Evolutionary conservation across 2,329 filamentous ascomycete genomes (phyloP).

Genomic region (Didymella pinodella): DNA sequence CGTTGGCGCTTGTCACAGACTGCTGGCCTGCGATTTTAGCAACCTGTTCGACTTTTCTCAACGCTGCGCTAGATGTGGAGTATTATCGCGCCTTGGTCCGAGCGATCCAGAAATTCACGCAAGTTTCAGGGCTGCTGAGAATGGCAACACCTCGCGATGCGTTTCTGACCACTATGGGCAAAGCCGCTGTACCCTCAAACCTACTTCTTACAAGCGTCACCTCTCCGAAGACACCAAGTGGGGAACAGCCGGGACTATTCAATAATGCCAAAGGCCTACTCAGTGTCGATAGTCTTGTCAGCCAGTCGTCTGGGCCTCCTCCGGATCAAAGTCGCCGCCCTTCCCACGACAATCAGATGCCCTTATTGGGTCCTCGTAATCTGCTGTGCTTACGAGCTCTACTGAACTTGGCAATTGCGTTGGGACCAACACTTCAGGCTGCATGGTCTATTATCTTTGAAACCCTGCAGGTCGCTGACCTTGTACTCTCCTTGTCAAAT

Average conservation of each 20-base stretch:
- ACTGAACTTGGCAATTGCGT: slow-evolving; percentile 92
- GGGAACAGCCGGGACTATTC: slow-evolving; percentile 67
- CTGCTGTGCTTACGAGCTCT: slow-evolving; percentile 88
- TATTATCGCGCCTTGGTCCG: slow-evolving; percentile 93
- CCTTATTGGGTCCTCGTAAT: slow-evolving; percentile 82
- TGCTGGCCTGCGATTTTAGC: slow-evolving; percentile 97
- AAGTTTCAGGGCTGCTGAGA: slow-evolving; percentile 88
- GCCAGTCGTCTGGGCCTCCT: slow-evolving; percentile 60
- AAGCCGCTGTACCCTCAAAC: slow-evolving; percentile 89
- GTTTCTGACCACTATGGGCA: slow-evolving; percentile 91
- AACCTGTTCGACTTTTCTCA: slow-evolving; percentile 93
- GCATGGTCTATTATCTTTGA: slow-evolving; percentile 94
- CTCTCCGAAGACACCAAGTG: slow-evolving; percentile 50
- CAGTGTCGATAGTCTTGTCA: slow-evolving; percentile 75
- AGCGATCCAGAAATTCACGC: slow-evolving; percentile 92
- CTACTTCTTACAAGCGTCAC: slow-evolving; percentile 55
- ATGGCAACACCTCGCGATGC: slow-evolving; percentile 89
- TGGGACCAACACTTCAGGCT: slow-evolving; percentile 83
- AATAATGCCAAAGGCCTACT: slow-evolving; percentile 75
- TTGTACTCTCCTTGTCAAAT: slow-evolving; percentile 70
- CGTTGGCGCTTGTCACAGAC: slow-evolving; percentile 82
- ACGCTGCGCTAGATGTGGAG: slow-evolving; percentile 88
- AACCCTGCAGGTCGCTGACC: slow-evolving; percentile 90
- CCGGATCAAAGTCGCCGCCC: slow-evolving; percentile 67
- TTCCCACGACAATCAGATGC: slow-evolving; percentile 58